phyloP scores from a whole-genome alignment of 2,329 filamentous ascomycete genomes.

The Tetracladium maxilliforme region DNA sequence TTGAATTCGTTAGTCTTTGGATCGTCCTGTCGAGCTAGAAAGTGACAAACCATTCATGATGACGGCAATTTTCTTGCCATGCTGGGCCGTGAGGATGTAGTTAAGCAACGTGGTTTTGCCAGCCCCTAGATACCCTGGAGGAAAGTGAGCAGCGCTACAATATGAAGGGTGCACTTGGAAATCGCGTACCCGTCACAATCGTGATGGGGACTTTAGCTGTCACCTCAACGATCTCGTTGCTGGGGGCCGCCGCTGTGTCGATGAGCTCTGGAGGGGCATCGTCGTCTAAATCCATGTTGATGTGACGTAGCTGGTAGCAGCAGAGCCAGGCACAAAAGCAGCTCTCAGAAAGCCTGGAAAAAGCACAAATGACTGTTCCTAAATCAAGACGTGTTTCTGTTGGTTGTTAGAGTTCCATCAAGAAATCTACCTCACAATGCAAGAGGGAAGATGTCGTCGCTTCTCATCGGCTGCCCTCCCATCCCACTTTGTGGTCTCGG shows the following conservation, averaged over 20 bases:
- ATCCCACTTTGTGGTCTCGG: too few relatives aligned
- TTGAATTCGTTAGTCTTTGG: conserved; percentile 15
- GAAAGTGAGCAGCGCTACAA: conserved; percentile 3
- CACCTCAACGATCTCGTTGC: conserved; percentile 18
- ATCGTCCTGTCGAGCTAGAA: background rate
- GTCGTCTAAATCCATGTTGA: conserved; percentile 45
- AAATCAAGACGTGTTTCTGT: too few relatives aligned
- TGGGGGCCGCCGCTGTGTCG: conserved; percentile 22
- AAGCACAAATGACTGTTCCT: too few relatives aligned
- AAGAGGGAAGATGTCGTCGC: too few relatives aligned
- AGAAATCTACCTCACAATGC: too few relatives aligned
- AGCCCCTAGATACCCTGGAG: conserved; percentile 74
- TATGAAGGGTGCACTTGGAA: conserved; percentile 1
- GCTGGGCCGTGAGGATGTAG: conserved; percentile 85
- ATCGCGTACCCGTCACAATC: conserved; percentile 56
- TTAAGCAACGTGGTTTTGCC: conserved; percentile 94
- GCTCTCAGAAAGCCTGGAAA: too few relatives aligned
- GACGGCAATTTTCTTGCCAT: conserved; percentile 96
- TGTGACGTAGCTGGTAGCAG: too few relatives aligned
- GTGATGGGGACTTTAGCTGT: conserved; percentile 68
- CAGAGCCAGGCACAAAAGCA: too few relatives aligned
- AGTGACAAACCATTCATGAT: conserved; percentile 66
- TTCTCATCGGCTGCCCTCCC: too few relatives aligned
- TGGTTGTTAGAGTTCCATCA: too few relatives aligned
- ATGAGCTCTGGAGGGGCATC: conserved; percentile 54